phyloP scores from a whole-genome alignment of 2,329 filamentous ascomycete species.

The Hirsutella rhossiliensis region DNA sequence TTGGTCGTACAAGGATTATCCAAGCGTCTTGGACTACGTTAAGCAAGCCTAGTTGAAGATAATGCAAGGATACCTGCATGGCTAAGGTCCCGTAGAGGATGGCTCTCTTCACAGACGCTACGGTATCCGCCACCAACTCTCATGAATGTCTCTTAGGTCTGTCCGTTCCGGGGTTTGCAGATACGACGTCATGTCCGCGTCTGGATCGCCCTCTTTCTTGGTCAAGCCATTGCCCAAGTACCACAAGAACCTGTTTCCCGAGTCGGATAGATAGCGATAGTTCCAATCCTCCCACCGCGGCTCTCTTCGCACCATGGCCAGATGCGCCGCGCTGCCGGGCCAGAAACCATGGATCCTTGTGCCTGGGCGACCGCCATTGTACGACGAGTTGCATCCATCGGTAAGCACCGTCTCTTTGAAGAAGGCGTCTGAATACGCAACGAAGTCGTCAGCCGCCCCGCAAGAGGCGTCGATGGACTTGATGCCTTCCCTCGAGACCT shows the following conservation, averaged over 20 bases:
- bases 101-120: no score
- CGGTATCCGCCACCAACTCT: slow-evolving; percentile 50
- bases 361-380: slow-evolving; percentile 53
- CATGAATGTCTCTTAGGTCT: slow-evolving; percentile 51
- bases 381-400: slow-evolving; percentile 59
- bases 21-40: no score
- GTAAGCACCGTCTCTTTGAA: slow-evolving; percentile 42
- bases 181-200: slow-evolving; percentile 52
- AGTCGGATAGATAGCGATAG: slow-evolving; percentile 30
- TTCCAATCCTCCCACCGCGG: slow-evolving; percentile 45
- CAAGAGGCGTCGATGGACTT: slow-evolving; percentile 44
- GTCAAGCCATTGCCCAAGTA: slow-evolving; percentile 60
- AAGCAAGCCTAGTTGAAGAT: no score
- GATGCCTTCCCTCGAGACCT: slow-evolving; percentile 54
- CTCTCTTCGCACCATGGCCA: slow-evolving; percentile 43
- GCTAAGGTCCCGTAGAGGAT: no score
- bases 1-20: no score
- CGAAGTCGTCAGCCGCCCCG: slow-evolving; percentile 51
- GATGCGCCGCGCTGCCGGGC: slow-evolving; percentile 54
- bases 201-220: slow-evolving; percentile 39
- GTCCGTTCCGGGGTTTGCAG: slow-evolving; percentile 41
- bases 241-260: slow-evolving; percentile 43
- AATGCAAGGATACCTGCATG: no score
- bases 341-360: slow-evolving; percentile 55
- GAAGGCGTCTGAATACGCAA: slow-evolving; percentile 45